These are phyloP conservation scores for Pythium angustatum DNA, from an alignment of 352 stramenopile genomes.

Conservation along the genomic window DNA sequence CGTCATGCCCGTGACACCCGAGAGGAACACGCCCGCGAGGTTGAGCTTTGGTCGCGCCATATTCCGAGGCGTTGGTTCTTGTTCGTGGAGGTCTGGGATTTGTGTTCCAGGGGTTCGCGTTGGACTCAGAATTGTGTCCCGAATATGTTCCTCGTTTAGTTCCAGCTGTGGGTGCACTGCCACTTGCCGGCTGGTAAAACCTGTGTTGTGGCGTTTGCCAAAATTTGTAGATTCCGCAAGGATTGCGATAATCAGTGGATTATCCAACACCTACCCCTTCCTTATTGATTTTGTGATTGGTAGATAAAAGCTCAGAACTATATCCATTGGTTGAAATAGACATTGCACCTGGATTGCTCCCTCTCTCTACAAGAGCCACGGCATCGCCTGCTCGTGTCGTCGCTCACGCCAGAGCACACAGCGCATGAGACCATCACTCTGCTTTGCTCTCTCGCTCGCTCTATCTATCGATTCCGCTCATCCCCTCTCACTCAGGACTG, in stretches of 20 bases:
- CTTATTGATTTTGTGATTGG: constrained; percentile 3
- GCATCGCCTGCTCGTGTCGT: constrained; percentile 18
- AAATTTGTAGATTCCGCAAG: too few relatives aligned
- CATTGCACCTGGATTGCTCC: background rate
- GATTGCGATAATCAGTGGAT: too few relatives aligned
- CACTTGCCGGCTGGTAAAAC: too few relatives aligned
- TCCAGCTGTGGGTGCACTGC: too few relatives aligned
- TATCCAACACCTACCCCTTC: too few relatives aligned
- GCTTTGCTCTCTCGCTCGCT: background rate
- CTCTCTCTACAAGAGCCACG: constrained; percentile 25
- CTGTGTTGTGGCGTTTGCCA: too few relatives aligned
- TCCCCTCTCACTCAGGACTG: constrained; percentile 15
- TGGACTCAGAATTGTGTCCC: constrained; percentile 18
- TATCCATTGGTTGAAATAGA: constrained; percentile 18
- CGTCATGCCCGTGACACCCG: constrained; percentile 79
- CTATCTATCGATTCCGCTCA: constrained; percentile 14
- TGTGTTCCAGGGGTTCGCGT: background rate
- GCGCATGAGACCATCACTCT: constrained; percentile 26
- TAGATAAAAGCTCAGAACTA: background rate
- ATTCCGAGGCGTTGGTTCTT: too few relatives aligned
- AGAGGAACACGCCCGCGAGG: constrained; percentile 62
- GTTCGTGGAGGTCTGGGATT: background rate
- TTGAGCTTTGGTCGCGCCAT: constrained; percentile 38
- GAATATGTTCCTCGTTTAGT: constrained; percentile 18
- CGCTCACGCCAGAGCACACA: constrained; percentile 15